Evolutionary conservation across 805 yeast species (phyloP), one percentile per base, ranked within the genome.

Genomic region (Cyberlindnera mycetangii): DNA sequence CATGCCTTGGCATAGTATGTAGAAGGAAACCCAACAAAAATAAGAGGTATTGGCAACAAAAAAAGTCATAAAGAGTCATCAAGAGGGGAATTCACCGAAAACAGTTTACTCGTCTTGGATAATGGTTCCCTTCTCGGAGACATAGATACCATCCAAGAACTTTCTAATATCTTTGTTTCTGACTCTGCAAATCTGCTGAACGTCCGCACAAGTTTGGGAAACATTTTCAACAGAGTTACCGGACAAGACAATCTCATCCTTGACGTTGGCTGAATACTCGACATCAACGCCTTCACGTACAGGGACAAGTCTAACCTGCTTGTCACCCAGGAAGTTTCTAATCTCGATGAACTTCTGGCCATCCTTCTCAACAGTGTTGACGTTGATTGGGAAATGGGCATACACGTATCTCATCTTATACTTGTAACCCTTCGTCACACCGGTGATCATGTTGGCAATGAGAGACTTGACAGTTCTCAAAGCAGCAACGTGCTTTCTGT

Each of bases 381-480:
- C 97, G 77, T 93, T 93, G 78, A 95, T 93, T 74, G 99, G 99
- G 96, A 93, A 93, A 88, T 93, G 99, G 84, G 99, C 99, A 72
- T 92, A 95, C 56, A 93, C 99, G 74, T 89, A 89, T 83, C 97
- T 89, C 97, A 93, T 85, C 87, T 93, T 93, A 92, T 93, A 93
- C 78, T 86, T 84, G 95, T 77, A 92, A 75, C 98, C 99, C 80
- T 83, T 83, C 72, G 99, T 93, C 71, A 93, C 99, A 86, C 99
- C 99, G 62, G 85, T 87, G 75, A 93, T 73, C 82, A 93, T 75
- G 87, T 93, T 93, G 70, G 87, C 70, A 65, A 93, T 80, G 71
- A 93, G 78, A 57, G 98, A 88, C 78, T 89, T 89, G 72, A 93
- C 98, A 55, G 99, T 92, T 82, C 98, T 90, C 72, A 93, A 81